Conservation (phyloP, 2,329 filamentous ascomycete species). For the Sclerotinia sclerotiorum region DNA sequence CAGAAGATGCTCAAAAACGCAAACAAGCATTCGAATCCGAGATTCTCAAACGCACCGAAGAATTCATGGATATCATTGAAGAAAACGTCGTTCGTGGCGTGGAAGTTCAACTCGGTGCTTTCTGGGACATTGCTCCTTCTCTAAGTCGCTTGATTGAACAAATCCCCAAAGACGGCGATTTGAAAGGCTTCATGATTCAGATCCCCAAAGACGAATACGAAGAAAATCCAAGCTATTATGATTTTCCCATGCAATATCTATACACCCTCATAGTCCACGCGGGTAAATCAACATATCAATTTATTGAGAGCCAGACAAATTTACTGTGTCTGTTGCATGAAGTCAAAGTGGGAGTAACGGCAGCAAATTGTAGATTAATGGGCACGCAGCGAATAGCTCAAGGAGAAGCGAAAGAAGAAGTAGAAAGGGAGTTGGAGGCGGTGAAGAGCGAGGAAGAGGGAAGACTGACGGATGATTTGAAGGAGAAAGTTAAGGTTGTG, state of each 20-base stretch:
- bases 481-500: conserved; percentile 88
- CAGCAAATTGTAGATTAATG: conserved; percentile 64
- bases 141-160: conserved; percentile 76
- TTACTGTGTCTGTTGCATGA: conserved; percentile 87
- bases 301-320: conserved; percentile 93
- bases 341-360: conserved; percentile 76
- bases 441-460: conserved; percentile 67
- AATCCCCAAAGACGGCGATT: conserved; percentile 58
- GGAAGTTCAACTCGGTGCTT: conserved; percentile 86
- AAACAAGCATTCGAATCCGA: conserved; percentile 70
- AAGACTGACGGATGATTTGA: conserved; percentile 77
- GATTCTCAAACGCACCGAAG: conserved; percentile 68
- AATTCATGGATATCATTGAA: conserved; percentile 77
- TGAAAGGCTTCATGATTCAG: conserved; percentile 64
- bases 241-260: conserved; percentile 86
- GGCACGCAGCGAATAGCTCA: conserved; percentile 58
- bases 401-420: conserved; percentile 44
- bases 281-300: conserved; percentile 92
- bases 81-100: conserved; percentile 84
- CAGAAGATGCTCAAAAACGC: conserved; percentile 71
- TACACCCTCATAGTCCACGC: conserved; percentile 82
- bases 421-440: conserved; percentile 49
- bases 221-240: conserved; percentile 80
- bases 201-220: conserved; percentile 78
- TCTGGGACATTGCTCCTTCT: conserved; percentile 95